Evolutionary conservation across 768 basidiomycete species (phyloP).

Genomic region (Lentinula sp.): DNA sequence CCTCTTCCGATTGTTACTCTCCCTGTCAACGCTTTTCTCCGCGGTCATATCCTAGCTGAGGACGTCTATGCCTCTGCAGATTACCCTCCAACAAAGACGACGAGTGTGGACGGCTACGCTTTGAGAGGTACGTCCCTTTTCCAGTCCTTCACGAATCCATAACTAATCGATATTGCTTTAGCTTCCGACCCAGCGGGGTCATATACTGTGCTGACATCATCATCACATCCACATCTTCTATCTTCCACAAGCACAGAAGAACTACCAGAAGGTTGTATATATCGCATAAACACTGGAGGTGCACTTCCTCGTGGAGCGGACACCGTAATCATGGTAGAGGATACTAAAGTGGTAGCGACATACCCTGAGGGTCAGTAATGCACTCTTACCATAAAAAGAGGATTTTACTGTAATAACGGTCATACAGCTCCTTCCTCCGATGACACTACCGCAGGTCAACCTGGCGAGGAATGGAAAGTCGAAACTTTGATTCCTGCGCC

Average conservation of each 20-base stretch:
- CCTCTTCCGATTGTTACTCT: slow-evolving; percentile 32
- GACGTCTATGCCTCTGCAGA: slow-evolving; percentile 62
- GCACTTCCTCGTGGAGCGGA: slow-evolving; percentile 73
- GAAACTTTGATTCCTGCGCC: slow-evolving; percentile 59
- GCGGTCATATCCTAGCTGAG: slow-evolving; percentile 70
- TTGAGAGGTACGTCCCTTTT: slow-evolving; percentile 48
- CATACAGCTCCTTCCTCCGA: slow-evolving; percentile 9
- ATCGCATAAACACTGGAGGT: slow-evolving; percentile 83
- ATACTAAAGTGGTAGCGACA: slow-evolving; percentile 69
- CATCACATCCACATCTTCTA: slow-evolving; percentile 34
- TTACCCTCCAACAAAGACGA: slow-evolving; percentile 60
- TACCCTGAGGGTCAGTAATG: slow-evolving; percentile 19
- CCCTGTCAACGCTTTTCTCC: slow-evolving; percentile 33
- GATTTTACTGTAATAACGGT: neutral
- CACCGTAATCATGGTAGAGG: slow-evolving; percentile 90
- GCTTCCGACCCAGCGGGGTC: slow-evolving; percentile 59
- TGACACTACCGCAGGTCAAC: slow-evolving; percentile 9
- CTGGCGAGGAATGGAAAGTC: slow-evolving; percentile 65
- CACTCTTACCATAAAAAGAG: neutral
- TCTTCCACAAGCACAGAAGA: slow-evolving; percentile 40
- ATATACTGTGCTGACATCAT: slow-evolving; percentile 62
- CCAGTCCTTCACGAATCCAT: neutral
- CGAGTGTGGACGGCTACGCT: slow-evolving; percentile 89
- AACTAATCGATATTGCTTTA: slow-evolving; percentile 18
- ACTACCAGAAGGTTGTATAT: slow-evolving; percentile 47